These are phyloP conservation scores for Laetiporus sulphureus DNA, from an alignment of 1,284 basidiomycete species.

Conservation along the genomic window DNA sequence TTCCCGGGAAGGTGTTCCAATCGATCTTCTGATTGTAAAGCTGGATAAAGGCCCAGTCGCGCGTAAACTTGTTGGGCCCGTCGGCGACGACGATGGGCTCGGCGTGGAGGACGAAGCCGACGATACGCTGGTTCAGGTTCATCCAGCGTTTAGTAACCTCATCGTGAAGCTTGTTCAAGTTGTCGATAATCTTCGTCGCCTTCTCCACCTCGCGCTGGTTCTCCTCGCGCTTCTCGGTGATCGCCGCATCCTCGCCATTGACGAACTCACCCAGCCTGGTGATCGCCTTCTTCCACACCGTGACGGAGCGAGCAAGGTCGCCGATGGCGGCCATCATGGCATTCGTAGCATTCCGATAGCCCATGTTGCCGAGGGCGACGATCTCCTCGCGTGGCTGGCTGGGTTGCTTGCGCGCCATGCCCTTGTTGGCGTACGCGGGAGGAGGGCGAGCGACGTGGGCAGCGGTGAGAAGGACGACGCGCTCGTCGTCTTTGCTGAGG, in stretches of 20 bases:
- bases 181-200: conserved; percentile 19
- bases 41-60: too few species aligned
- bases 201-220: conserved; percentile 15
- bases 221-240: conserved; percentile 24
- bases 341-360: conserved; percentile 23
- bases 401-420: conserved; percentile 15
- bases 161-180: conserved; percentile 18
- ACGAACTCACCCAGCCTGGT: conserved; percentile 19
- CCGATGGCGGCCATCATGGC: conserved; percentile 26
- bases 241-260: conserved; percentile 16
- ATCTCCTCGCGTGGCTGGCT: conserved; percentile 29
- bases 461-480: conserved; percentile 26
- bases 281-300: conserved; percentile 17
- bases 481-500: conserved; percentile 20
- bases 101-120: too few species aligned
- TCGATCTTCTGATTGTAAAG: too few species aligned
- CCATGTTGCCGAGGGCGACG: conserved; percentile 27
- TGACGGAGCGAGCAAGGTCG: conserved; percentile 18
- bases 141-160: too few species aligned
- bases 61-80: too few species aligned
- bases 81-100: too few species aligned
- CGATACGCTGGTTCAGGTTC: too few species aligned
- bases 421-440: conserved; percentile 20
- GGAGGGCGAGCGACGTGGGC: conserved; percentile 27
- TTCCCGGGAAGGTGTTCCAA: too few species aligned